Evolutionary conservation across 768 basidiomycete genomes (phyloP).

Genomic region (Lactifluus subvellereus): DNA sequence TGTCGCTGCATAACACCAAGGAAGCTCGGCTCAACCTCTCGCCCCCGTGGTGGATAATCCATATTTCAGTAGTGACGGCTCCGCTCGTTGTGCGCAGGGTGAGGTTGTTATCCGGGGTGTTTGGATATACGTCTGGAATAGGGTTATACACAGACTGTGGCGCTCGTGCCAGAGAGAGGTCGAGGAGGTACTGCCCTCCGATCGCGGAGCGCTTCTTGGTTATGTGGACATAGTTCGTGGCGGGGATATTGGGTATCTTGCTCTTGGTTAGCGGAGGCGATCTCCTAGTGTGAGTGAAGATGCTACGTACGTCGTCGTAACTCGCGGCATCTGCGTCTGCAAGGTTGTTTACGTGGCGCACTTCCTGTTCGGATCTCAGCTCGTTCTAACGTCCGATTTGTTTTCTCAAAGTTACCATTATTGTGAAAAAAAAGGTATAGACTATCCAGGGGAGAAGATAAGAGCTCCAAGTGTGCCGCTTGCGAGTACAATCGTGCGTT

Average conservation of each 20-base stretch:
- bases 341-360: too few relatives aligned
- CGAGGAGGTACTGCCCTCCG: slow-evolving; percentile 1
- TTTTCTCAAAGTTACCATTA: too few relatives aligned
- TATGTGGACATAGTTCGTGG: neutral
- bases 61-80: neutral
- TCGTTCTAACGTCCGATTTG: too few relatives aligned
- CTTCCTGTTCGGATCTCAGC: too few relatives aligned
- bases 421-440: too few relatives aligned
- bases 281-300: too few relatives aligned
- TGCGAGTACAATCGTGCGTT: too few relatives aligned
- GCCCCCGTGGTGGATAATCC: neutral
- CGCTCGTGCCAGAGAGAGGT: neutral
- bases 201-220: neutral
- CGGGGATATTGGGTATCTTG: neutral
- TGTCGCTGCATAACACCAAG: neutral
- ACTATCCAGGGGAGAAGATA: too few relatives aligned
- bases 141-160: neutral
- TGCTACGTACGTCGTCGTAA: too few relatives aligned
- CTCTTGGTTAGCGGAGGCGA: neutral
- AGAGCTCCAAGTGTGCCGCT: too few relatives aligned
- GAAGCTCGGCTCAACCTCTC: neutral
- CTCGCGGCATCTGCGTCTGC: too few relatives aligned
- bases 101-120: neutral
- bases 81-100: neutral
- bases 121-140: too few relatives aligned